Conservation (phyloP, 1,284 basidiomycete species). For the Phaffia rhodozyma region DNA sequence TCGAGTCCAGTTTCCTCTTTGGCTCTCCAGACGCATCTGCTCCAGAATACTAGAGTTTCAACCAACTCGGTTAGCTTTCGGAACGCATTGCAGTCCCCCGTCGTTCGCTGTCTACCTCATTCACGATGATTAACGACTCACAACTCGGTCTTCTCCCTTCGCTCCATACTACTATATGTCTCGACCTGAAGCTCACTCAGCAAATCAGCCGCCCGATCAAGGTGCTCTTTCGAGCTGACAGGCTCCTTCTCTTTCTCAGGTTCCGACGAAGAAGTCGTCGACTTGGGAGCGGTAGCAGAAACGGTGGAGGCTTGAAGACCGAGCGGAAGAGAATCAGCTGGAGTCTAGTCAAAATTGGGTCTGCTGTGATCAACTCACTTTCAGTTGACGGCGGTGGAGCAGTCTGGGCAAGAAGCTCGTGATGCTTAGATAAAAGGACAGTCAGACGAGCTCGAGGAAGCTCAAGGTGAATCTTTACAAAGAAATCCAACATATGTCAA, state of each 20-base stretch:
- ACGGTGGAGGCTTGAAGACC: too few species aligned
- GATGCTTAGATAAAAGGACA: slow-evolving; percentile 64
- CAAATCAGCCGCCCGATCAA: slow-evolving; percentile 74
- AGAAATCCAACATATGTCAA: neutral
- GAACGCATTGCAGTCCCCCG: neutral
- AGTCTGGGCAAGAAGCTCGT: slow-evolving; percentile 51
- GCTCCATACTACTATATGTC: slow-evolving; percentile 97
- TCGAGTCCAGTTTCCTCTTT: slow-evolving; percentile 67
- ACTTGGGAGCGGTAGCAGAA: slow-evolving; percentile 17
- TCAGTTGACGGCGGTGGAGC: slow-evolving; percentile 29
- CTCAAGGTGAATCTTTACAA: slow-evolving; percentile 82
- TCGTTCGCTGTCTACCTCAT: neutral
- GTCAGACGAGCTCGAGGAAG: slow-evolving; percentile 91
- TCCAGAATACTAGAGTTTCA: slow-evolving; percentile 54
- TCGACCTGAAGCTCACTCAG: slow-evolving; percentile 94
- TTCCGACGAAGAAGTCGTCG: slow-evolving; percentile 28
- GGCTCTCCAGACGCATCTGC: slow-evolving; percentile 89
- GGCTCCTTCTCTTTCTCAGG: slow-evolving; percentile 33
- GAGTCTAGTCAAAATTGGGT: too few species aligned
- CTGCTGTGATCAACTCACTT: slow-evolving; percentile 20
- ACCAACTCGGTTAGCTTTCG: neutral
- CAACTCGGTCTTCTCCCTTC: slow-evolving; percentile 95
- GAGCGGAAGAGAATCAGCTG: too few species aligned
- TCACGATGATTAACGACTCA: slow-evolving; percentile 20
- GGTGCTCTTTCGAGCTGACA: slow-evolving; percentile 42